Percentiles rank a stretch among this genome's conserved stretches.
Evolutionary conservation across 306 rosid species (phyloP).

Genomic region (Fragaria vesca): DNA sequence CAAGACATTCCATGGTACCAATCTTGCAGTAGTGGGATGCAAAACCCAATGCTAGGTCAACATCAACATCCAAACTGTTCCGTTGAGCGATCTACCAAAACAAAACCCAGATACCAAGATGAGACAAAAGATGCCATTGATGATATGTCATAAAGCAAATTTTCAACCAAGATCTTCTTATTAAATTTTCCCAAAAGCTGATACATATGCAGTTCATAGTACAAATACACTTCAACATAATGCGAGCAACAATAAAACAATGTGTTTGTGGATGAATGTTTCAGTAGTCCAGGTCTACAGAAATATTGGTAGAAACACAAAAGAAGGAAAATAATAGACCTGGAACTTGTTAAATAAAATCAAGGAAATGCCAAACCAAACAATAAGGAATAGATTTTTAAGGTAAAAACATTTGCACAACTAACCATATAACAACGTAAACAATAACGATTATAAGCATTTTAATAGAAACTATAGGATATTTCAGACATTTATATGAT

Average conservation of each 20-base stretch:
- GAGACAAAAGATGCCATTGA: background rate
- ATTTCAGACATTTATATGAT: background rate
- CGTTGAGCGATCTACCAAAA: slow-evolving; percentile 72
- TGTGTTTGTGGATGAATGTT: background rate
- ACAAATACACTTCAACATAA: background rate
- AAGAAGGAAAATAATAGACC: background rate
- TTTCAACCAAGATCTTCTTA: background rate
- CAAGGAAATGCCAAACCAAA: background rate
- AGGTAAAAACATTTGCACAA: background rate
- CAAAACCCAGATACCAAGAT: slow-evolving; percentile 28
- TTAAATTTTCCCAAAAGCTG: background rate
- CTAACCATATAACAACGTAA: background rate
- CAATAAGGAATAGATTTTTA: background rate
- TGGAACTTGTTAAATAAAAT: background rate
- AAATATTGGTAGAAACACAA: background rate
- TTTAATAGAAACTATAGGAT: background rate
- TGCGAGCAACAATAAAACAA: background rate
- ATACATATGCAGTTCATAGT: background rate
- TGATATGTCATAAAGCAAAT: background rate
- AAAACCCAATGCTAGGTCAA: slow-evolving; percentile 85
- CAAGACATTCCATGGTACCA: slow-evolving; percentile 88
- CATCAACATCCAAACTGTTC: slow-evolving; percentile 91
- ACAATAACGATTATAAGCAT: background rate
- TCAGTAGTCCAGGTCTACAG: background rate
- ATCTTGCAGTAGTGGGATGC: slow-evolving; percentile 89